A percentile compares a stretch with the other conserved stretches of the same genome.
Evolutionary conservation across 108 stramenopile species (phyloP).

Genomic region (Bacterosira constricta): DNA sequence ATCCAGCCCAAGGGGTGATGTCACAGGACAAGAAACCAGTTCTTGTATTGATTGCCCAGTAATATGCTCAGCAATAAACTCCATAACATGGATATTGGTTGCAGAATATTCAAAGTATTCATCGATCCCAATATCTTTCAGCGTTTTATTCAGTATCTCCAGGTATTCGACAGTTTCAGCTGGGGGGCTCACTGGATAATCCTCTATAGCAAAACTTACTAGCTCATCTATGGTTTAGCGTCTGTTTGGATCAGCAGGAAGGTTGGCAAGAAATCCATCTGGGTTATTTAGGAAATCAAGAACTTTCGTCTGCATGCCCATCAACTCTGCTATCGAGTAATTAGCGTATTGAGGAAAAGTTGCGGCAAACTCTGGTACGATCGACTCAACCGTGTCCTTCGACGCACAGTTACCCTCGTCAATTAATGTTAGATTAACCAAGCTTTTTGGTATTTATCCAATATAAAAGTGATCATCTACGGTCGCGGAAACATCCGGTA

Average conservation of each 20-base stretch:
- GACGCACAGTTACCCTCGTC: neutral
- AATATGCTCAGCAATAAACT: neutral
- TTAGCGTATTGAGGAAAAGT: conserved; percentile 4
- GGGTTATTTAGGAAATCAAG: neutral
- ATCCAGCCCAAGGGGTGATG: neutral
- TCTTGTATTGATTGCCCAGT: neutral
- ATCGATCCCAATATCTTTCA: neutral
- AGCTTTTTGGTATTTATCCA: neutral
- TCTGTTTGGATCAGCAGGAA: neutral
- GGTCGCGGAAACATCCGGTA: neutral
- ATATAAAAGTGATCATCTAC: conserved; percentile 9
- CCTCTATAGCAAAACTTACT: neutral
- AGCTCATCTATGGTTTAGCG: neutral
- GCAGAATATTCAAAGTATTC: neutral
- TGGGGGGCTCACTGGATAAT: neutral
- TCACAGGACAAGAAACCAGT: neutral
- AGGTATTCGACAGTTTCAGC: no score
- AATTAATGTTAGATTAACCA: neutral
- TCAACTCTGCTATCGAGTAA: neutral
- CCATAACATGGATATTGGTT: neutral
- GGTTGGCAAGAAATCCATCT: neutral
- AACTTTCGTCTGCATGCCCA: conserved; percentile 2
- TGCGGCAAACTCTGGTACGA: neutral
- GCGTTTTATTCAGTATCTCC: neutral
- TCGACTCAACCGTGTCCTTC: neutral